phyloP scores from a whole-genome alignment of 768 basidiomycete species.

The Tricholoma bakamatsutake region DNA sequence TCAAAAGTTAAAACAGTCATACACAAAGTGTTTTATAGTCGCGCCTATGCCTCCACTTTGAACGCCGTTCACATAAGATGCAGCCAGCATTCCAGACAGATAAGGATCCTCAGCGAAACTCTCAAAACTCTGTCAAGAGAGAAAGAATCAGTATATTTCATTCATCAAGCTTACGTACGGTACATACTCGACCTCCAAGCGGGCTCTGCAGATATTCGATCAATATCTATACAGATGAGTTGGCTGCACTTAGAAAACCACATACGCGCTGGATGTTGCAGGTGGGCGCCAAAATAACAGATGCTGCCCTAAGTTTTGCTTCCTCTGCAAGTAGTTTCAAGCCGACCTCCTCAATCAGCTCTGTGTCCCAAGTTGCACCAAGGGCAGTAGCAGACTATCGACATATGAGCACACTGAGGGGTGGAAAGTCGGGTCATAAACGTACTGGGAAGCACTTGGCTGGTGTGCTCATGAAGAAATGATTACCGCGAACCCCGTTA shows the following conservation, averaged over 20 bases:
- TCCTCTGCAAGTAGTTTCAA: constrained; percentile 62
- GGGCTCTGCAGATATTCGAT: constrained; percentile 41
- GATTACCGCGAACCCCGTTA: constrained; percentile 68
- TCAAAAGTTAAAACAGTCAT: constrained; percentile 15
- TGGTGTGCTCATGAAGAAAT: constrained; percentile 78
- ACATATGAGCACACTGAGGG: not conserved
- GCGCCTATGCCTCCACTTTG: constrained; percentile 73
- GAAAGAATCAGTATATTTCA: not conserved
- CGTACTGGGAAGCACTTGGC: constrained; percentile 70
- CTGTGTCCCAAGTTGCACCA: constrained; percentile 67
- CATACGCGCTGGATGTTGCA: constrained; percentile 78
- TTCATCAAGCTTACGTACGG: not conserved
- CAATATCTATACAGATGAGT: not conserved
- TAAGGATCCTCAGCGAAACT: constrained; percentile 77
- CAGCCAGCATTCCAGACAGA: constrained; percentile 64
- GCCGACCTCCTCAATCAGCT: constrained; percentile 58
- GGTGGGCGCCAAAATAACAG: constrained; percentile 71
- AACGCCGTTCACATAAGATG: constrained; percentile 71
- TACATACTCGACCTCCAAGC: constrained; percentile 60
- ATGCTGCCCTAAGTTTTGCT: constrained; percentile 64
- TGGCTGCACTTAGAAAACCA: not conserved
- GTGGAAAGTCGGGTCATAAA: not conserved
- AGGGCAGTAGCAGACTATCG: constrained; percentile 65
- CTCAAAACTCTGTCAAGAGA: constrained; percentile 52
- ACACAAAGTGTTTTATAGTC: constrained; percentile 82